These are phyloP conservation scores for Sporisorium reilianum DNA, from an alignment of 1,284 basidiomycete species.

Conservation along the genomic window DNA sequence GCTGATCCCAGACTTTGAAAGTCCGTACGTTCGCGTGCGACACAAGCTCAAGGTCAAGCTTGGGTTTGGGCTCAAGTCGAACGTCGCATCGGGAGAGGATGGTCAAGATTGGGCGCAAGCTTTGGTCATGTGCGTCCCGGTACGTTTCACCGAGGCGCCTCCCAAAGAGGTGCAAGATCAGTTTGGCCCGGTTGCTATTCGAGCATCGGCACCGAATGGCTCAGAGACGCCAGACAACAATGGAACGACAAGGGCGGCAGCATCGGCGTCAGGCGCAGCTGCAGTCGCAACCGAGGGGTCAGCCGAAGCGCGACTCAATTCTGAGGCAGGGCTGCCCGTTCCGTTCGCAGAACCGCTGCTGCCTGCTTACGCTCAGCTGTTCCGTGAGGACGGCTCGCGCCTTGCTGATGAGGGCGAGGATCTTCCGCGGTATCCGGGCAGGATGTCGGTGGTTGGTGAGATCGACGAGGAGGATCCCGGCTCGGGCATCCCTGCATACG, in stretches of 20 bases:
- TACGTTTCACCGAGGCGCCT: slow-evolving; percentile 67
- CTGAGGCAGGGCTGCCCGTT: slow-evolving; percentile 9
- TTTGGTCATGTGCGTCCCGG: slow-evolving; percentile 67
- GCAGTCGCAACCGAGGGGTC: neutral
- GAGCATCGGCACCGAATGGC: neutral
- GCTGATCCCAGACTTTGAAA: slow-evolving; percentile 67
- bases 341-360: slow-evolving; percentile 52
- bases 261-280: neutral
- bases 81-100: slow-evolving; percentile 26
- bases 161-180: slow-evolving; percentile 65
- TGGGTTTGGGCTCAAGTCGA: slow-evolving; percentile 60
- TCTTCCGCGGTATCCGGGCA: slow-evolving; percentile 65
- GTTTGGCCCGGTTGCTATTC: slow-evolving; percentile 46
- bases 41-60: slow-evolving; percentile 69
- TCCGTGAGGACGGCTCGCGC: slow-evolving; percentile 68
- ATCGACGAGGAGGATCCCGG: slow-evolving; percentile 35
- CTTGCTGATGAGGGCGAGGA: slow-evolving; percentile 67
- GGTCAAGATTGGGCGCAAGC: slow-evolving; percentile 63
- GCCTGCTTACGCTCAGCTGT: slow-evolving; percentile 67
- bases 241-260: neutral
- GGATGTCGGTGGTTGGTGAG: slow-evolving; percentile 52
- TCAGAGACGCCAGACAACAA: neutral
- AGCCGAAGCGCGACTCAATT: neutral
- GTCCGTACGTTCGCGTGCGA: slow-evolving; percentile 63
- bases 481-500: neutral